These are phyloP conservation scores for Fusarium sp. DNA, from an alignment of 2,329 filamentous ascomycete species.

Conservation along the genomic window DNA sequence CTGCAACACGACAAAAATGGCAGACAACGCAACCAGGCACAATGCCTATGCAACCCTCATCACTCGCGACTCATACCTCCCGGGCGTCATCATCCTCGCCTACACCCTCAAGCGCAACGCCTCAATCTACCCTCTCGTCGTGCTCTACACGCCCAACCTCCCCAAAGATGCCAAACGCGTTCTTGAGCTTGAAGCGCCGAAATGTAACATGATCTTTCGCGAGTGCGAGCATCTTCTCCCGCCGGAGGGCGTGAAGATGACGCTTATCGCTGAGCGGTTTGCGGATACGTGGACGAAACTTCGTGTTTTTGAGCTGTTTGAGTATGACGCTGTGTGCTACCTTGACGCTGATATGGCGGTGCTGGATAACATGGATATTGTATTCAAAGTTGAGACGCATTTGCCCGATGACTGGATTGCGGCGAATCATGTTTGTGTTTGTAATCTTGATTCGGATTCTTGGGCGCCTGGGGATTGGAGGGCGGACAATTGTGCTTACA, in stretches of 20 bases:
- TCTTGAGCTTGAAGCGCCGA: constrained; percentile 24
- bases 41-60: constrained; percentile 40
- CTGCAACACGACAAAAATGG: constrained; percentile 11
- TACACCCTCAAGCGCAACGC: constrained; percentile 27
- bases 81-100: constrained; percentile 34
- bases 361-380: constrained; percentile 31
- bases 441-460: constrained; percentile 32
- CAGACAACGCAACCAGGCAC: not conserved
- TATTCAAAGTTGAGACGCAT: constrained; percentile 17
- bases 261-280: constrained; percentile 34
- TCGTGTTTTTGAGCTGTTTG: constrained; percentile 29
- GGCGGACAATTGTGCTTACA: constrained; percentile 35
- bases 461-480: constrained; percentile 37
- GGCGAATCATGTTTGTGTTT: constrained; percentile 38
- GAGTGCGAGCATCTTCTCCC: constrained; percentile 30
- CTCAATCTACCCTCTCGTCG: constrained; percentile 24
- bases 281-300: constrained; percentile 36
- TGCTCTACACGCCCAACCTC: constrained; percentile 31
- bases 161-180: constrained; percentile 4
- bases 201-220: constrained; percentile 20
- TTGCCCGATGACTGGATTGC: constrained; percentile 35
- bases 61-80: constrained; percentile 35
- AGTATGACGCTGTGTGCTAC: constrained; percentile 35
- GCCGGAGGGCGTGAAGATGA: constrained; percentile 21
- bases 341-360: constrained; percentile 38